Percentiles rank a stretch among this genome's conserved stretches.
Evolutionary conservation across 805 yeast species (phyloP).

Genomic region (Barnettozyma salicaria): DNA sequence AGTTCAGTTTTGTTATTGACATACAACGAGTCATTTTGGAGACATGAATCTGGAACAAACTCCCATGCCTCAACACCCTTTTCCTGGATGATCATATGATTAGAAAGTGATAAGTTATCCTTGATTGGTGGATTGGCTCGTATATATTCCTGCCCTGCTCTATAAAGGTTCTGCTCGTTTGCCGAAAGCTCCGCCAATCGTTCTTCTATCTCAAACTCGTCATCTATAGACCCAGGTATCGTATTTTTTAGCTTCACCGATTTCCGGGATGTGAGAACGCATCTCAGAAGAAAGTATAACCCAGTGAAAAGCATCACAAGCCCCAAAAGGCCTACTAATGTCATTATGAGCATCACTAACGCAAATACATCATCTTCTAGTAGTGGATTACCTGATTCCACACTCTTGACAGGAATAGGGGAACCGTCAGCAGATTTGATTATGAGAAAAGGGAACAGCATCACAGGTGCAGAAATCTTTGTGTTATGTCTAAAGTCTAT

Average conservation of each 20-base stretch:
- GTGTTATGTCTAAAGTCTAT: too few relatives aligned
- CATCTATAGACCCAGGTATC: conserved; percentile 56
- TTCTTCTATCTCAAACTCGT: conserved; percentile 38
- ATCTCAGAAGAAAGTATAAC: conserved; percentile 5
- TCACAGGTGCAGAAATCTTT: too few relatives aligned
- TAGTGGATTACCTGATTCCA: too few relatives aligned
- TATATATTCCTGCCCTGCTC: conserved; percentile 38
- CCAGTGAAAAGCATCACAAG: conserved; percentile 1
- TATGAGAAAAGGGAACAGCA: too few relatives aligned
- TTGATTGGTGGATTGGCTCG: conserved; percentile 19
- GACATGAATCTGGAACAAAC: conserved; percentile 41
- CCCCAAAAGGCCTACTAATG: conserved; percentile 7
- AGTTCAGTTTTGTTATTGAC: conserved; percentile 41
- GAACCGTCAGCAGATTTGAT: too few relatives aligned
- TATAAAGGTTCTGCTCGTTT: conserved; percentile 46
- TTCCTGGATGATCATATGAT: conserved; percentile 51
- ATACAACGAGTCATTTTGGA: conserved; percentile 43
- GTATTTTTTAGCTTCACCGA: conserved; percentile 24
- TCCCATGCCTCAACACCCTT: conserved; percentile 84
- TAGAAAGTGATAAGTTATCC: conserved; percentile 27
- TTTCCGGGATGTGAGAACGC: conserved; percentile 1
- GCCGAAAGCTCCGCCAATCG: conserved; percentile 44
- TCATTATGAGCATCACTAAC: too few relatives aligned
- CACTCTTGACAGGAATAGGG: too few relatives aligned
- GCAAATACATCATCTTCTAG: too few relatives aligned